Conservation (phyloP, 345 rosid genomes). For the Sisymbrium altissimum region DNA sequence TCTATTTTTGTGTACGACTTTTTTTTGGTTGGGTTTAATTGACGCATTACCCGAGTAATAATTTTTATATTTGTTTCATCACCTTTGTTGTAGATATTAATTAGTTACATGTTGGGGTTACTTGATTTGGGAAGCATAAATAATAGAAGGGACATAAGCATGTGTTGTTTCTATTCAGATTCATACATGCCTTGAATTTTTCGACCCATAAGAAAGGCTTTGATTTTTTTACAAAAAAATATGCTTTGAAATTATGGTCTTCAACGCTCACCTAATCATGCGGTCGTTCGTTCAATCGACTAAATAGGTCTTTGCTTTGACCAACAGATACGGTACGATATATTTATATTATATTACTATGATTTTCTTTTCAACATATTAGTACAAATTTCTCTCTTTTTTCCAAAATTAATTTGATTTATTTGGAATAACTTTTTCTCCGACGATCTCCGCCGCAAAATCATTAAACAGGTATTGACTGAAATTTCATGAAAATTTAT, state of each 20-base stretch:
- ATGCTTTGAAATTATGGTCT: conserved; percentile 11
- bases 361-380: not conserved
- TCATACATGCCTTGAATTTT: not conserved
- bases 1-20: not conserved
- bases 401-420: not conserved
- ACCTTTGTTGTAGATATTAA: not conserved
- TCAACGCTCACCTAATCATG: conserved; percentile 23
- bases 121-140: not conserved
- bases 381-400: not conserved
- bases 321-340: not conserved
- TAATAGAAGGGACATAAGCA: conserved; percentile 13
- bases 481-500: too few species aligned
- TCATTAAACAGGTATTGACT: too few species aligned
- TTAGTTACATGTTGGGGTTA: not conserved
- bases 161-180: conserved; percentile 17
- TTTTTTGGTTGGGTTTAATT: conserved; percentile 7
- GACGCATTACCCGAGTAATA: not conserved
- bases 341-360: not conserved
- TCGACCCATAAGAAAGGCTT: not conserved
- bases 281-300: conserved; percentile 19
- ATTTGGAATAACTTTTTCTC: too few species aligned
- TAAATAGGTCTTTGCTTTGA: conserved; percentile 10
- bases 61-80: not conserved
- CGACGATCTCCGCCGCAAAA: too few species aligned
- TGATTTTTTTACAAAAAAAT: not conserved